A percentile compares a stretch with the other conserved stretches of the same genome.
Evolutionary conservation across 371 early-diverging fungal species (phyloP).

Genomic region (Mucor irregularis): DNA sequence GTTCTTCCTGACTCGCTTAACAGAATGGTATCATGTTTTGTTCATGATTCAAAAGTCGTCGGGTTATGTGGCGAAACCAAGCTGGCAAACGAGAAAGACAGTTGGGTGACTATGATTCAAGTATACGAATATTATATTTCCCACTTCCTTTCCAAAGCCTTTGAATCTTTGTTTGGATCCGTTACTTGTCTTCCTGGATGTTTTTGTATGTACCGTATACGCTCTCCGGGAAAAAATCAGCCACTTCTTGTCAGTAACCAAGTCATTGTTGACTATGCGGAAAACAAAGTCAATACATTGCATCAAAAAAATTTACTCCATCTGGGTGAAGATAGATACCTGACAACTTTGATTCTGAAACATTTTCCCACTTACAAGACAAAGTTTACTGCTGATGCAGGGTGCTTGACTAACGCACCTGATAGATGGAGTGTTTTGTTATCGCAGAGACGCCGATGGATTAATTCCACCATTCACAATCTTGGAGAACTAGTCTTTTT

Average conservation of each 20-base stretch:
- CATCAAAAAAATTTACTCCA: constrained; percentile 89
- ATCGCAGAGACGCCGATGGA: constrained; percentile 96
- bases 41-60: constrained; percentile 82
- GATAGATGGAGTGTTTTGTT: constrained; percentile 89
- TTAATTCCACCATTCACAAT: constrained; percentile 96
- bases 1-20: constrained; percentile 77
- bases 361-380: constrained; percentile 94
- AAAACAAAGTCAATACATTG: constrained; percentile 92
- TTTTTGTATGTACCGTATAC: constrained; percentile 92
- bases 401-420: constrained; percentile 95
- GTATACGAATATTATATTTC: constrained; percentile 99
- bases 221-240: constrained; percentile 70
- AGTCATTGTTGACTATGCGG: constrained; percentile 91
- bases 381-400: constrained; percentile 92
- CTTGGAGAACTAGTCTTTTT: constrained; percentile 86
- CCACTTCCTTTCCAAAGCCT: constrained; percentile 95
- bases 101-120: constrained; percentile 97
- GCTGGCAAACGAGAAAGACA: constrained; percentile 84
- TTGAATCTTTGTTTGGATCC: constrained; percentile 97
- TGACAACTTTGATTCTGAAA: constrained; percentile 97
- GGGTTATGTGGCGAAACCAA: constrained; percentile 93
- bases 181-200: constrained; percentile 98
- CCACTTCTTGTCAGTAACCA: constrained; percentile 87
- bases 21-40: constrained; percentile 81
- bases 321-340: constrained; percentile 83